Percentiles rank a stretch among this genome's conserved stretches.
These are phyloP conservation scores for Solanum hybrid DNA, from an alignment of 305 asterid genomes.

Conservation along the genomic window DNA sequence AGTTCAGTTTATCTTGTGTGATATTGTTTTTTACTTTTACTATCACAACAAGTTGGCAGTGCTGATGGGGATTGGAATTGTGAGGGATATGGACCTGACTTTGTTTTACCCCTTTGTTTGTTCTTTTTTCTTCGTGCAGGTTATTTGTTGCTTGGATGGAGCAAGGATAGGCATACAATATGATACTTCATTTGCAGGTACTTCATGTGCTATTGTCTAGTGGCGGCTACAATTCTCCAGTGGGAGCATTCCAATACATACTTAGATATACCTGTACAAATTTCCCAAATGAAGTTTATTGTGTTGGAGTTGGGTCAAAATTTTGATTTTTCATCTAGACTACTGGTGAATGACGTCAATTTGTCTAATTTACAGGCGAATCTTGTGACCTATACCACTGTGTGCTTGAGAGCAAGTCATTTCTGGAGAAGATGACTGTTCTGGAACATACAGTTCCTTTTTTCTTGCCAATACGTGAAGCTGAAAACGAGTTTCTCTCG, in stretches of 20 bases:
- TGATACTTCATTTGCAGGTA: slow-evolving; percentile 94
- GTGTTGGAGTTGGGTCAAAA: not conserved
- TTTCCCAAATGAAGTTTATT: not conserved
- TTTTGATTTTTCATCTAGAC: not conserved
- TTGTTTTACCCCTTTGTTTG: not conserved
- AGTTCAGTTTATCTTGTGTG: not conserved
- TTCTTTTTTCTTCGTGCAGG: slow-evolving; percentile 31
- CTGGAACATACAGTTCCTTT: slow-evolving; percentile 90
- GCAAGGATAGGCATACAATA: slow-evolving; percentile 90
- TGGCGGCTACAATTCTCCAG: not conserved
- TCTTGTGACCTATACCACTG: slow-evolving; percentile 91
- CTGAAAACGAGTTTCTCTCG: slow-evolving; percentile 75
- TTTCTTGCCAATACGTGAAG: slow-evolving; percentile 93
- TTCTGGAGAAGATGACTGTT: slow-evolving; percentile 96
- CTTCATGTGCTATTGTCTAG: not conserved
- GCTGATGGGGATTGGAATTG: not conserved
- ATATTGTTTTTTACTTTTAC: not conserved
- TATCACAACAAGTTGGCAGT: not conserved
- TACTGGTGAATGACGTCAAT: not conserved
- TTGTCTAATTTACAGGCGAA: slow-evolving; percentile 59
- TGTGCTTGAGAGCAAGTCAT: slow-evolving; percentile 97
- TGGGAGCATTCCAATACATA: not conserved
- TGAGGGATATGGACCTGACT: not conserved
- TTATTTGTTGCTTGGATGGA: slow-evolving; percentile 87
- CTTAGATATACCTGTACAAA: not conserved